Evolutionary conservation across 768 basidiomycete genomes (phyloP).

Genomic region (Paxillus rubicundulus): DNA sequence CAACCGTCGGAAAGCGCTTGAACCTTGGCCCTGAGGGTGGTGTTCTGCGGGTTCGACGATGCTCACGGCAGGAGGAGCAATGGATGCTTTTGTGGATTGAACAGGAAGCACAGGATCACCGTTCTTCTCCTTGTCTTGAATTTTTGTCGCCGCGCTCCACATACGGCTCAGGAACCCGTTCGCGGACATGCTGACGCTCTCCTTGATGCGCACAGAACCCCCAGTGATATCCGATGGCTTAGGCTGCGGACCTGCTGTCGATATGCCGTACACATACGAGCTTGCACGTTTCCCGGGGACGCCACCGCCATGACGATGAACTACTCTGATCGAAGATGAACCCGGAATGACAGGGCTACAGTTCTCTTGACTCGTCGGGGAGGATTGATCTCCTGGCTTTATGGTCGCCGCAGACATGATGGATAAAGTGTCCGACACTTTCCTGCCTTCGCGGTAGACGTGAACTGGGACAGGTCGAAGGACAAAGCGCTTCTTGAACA

Average conservation of each 20-base stretch:
- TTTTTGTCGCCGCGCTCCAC: slow-evolving; percentile 64
- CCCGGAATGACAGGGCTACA: slow-evolving; percentile 13
- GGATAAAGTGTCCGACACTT: slow-evolving; percentile 34
- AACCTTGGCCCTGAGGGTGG: slow-evolving; percentile 26
- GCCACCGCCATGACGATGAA: slow-evolving; percentile 21
- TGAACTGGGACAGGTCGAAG: slow-evolving; percentile 47
- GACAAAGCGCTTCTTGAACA: slow-evolving; percentile 39
- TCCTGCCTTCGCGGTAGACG: slow-evolving; percentile 40
- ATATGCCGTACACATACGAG: slow-evolving; percentile 28
- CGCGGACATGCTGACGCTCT: slow-evolving; percentile 43
- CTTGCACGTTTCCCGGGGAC: slow-evolving; percentile 22
- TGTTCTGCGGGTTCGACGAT: slow-evolving; percentile 27
- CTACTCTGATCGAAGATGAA: slow-evolving; percentile 24
- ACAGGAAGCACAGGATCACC: slow-evolving; percentile 3
- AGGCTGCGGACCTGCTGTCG: slow-evolving; percentile 13
- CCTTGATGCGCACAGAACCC: slow-evolving; percentile 26
- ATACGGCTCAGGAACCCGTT: slow-evolving; percentile 64
- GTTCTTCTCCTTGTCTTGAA: slow-evolving; percentile 29
- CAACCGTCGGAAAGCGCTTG: slow-evolving; percentile 38
- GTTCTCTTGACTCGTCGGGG: slow-evolving; percentile 17
- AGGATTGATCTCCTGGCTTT: slow-evolving; percentile 27
- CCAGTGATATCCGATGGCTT: slow-evolving; percentile 10
- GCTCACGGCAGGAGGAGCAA: slow-evolving; percentile 17
- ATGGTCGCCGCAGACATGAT: slow-evolving; percentile 36
- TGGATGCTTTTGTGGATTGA: slow-evolving; percentile 7